Percentiles rank a stretch among this genome's conserved stretches.
Evolutionary conservation across 805 yeast genomes (phyloP).

Genomic region (Grigorovia humatica): DNA sequence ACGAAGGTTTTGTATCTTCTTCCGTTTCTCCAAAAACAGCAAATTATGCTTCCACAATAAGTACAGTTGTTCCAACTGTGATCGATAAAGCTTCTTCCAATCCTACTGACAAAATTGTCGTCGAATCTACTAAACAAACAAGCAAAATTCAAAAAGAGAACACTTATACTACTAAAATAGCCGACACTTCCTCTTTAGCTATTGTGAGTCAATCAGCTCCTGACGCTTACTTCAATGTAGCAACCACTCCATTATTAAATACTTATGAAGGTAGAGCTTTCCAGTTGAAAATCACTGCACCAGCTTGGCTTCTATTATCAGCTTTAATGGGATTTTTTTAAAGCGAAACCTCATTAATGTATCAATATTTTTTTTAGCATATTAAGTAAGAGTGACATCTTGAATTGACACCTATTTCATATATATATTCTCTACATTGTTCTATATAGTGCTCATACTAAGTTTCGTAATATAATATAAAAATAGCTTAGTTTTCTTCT

Average conservation of each 20-base stretch:
- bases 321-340: neutral
- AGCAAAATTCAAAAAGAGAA: too few species aligned
- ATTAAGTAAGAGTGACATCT: neutral
- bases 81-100: neutral
- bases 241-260: conserved; percentile 1
- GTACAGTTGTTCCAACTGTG: neutral
- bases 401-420: neutral
- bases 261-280: neutral
- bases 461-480: neutral
- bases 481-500: too few species aligned
- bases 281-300: neutral
- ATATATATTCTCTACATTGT: neutral
- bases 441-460: neutral
- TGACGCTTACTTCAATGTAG: conserved; percentile 7
- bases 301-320: too few species aligned
- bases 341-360: neutral
- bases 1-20: neutral
- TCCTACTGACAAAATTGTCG: neutral
- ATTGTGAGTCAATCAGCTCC: neutral
- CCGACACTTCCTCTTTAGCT: too few species aligned
- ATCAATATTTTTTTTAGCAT: too few species aligned
- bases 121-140: too few species aligned
- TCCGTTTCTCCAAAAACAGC: neutral
- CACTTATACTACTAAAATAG: too few species aligned
- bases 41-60: neutral